Evolutionary conservation across 2,329 filamentous ascomycete genomes (phyloP).

Genomic region (Diaporthe destruens): DNA sequence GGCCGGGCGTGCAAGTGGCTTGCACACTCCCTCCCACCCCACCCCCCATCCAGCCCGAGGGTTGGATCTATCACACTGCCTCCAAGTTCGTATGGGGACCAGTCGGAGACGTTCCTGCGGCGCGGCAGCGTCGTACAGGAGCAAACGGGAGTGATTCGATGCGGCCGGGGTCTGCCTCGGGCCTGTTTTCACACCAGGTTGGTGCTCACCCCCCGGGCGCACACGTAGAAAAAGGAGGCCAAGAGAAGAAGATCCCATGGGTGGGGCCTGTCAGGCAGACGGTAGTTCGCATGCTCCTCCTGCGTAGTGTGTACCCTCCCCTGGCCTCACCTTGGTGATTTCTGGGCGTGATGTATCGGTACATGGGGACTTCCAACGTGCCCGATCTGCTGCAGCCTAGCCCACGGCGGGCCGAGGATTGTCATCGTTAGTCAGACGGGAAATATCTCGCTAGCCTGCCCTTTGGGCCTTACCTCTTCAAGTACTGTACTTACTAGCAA

Average conservation of each 20-base stretch:
- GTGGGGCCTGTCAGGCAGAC: background rate
- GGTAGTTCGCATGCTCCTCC: background rate
- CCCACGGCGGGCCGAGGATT: slow-evolving; percentile 19
- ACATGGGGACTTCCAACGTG: background rate
- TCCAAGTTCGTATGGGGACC: slow-evolving; percentile 8
- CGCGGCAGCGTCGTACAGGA: background rate
- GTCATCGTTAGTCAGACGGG: slow-evolving; percentile 25
- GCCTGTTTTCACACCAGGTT: background rate
- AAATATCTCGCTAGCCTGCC: slow-evolving; percentile 9
- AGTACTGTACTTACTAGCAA: background rate
- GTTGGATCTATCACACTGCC: slow-evolving; percentile 6
- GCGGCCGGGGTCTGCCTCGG: background rate
- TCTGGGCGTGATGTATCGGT: slow-evolving; percentile 1
- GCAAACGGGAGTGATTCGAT: slow-evolving; percentile 1
- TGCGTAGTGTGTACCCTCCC: background rate
- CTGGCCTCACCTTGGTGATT: background rate
- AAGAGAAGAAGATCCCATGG: background rate
- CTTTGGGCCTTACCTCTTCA: background rate
- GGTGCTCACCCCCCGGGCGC: background rate
- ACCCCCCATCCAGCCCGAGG: background rate
- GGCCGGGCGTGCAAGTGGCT: too few species aligned
- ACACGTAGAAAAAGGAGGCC: background rate
- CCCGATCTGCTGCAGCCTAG: slow-evolving; percentile 2
- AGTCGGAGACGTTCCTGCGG: slow-evolving; percentile 21
- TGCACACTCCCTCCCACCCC: too few species aligned